Evolutionary conservation across 1,139 yeast species (phyloP).

Genomic region (Candida buenavistaensis): DNA sequence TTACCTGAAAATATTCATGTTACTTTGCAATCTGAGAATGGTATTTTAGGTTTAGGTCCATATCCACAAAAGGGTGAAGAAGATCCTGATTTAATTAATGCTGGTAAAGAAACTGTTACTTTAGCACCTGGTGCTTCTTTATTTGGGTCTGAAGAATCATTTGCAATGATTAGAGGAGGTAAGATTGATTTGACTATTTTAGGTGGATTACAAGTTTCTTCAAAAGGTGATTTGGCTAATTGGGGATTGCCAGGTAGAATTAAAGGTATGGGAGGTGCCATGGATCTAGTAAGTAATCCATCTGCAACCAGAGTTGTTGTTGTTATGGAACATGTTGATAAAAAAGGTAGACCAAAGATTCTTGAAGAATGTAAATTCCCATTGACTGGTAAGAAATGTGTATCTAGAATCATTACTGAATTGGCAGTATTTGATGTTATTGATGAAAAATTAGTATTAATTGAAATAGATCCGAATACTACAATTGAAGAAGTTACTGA

Average conservation of each 20-base stretch:
- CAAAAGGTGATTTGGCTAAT: constrained; percentile 50
- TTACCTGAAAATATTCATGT: constrained; percentile 38
- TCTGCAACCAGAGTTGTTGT: constrained; percentile 47
- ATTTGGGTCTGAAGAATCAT: constrained; percentile 52
- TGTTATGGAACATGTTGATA: constrained; percentile 49
- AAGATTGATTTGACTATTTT: constrained; percentile 44
- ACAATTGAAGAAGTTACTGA: constrained; percentile 39
- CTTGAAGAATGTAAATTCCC: constrained; percentile 45
- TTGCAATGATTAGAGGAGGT: constrained; percentile 51
- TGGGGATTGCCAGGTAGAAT: constrained; percentile 54
- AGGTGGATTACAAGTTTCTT: constrained; percentile 52
- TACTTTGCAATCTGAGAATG: constrained; percentile 49
- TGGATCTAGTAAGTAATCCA: constrained; percentile 54
- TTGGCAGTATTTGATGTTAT: constrained; percentile 49
- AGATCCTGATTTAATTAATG: constrained; percentile 50
- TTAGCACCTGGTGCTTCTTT: constrained; percentile 45
- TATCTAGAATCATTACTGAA: constrained; percentile 47
- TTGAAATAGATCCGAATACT: constrained; percentile 40
- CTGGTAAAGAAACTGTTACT: constrained; percentile 54
- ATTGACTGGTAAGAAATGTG: constrained; percentile 47
- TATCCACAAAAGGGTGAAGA: constrained; percentile 45
- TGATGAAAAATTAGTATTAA: constrained; percentile 33
- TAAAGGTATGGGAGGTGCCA: constrained; percentile 60
- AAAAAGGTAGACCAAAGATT: constrained; percentile 48
- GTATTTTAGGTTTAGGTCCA: constrained; percentile 50